These are phyloP conservation scores for Gremmenia infestans DNA, from an alignment of 2,329 filamentous ascomycete species.

Conservation along the genomic window DNA sequence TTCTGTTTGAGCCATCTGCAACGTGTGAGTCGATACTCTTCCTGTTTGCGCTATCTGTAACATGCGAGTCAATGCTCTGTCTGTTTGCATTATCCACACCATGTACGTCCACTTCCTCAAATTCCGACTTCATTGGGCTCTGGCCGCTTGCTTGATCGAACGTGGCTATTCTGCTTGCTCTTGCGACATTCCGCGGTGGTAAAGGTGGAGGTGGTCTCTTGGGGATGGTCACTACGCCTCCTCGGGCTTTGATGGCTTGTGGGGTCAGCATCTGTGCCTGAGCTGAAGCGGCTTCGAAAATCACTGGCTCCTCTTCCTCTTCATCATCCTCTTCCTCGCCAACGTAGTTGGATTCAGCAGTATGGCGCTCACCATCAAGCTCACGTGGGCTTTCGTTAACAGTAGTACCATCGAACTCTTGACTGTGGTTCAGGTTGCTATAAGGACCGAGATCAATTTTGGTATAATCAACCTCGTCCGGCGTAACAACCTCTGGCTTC, in stretches of 20 bases:
- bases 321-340: constrained; percentile 40
- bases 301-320: constrained; percentile 56
- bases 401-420: constrained; percentile 29
- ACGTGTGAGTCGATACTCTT: constrained; percentile 3
- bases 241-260: constrained; percentile 49
- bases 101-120: constrained; percentile 31
- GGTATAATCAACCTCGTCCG: constrained; percentile 54
- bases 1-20: constrained; percentile 2
- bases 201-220: constrained; percentile 70
- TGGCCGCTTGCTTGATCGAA: constrained; percentile 24
- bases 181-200: constrained; percentile 68
- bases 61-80: constrained; percentile 5
- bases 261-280: constrained; percentile 56
- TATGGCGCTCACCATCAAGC: constrained; percentile 19
- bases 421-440: constrained; percentile 22
- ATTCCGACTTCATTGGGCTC: constrained; percentile 22
- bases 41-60: neutral
- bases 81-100: constrained; percentile 7
- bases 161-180: constrained; percentile 23
- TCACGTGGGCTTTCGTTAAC: constrained; percentile 32
- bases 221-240: constrained; percentile 77
- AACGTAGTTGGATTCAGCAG: constrained; percentile 36
- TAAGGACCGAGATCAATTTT: constrained; percentile 49
- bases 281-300: constrained; percentile 61
- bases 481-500: constrained; percentile 39